These are phyloP conservation scores for Ailanthus altissimus DNA, from an alignment of 345 rosid species.

Conservation along the genomic window DNA sequence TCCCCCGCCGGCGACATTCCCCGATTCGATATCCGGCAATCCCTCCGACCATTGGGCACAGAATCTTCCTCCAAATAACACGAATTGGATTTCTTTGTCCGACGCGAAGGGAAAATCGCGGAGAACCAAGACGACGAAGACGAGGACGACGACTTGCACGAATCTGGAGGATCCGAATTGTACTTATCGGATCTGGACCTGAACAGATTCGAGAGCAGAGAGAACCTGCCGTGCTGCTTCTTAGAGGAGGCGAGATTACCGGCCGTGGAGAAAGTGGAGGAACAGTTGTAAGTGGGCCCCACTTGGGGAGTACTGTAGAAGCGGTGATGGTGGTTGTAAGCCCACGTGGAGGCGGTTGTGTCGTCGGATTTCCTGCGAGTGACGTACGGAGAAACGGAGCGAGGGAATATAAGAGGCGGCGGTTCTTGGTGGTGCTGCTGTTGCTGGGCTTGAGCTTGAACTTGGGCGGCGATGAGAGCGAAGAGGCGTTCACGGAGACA, in stretches of 20 bases:
- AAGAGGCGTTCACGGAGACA: slow-evolving; percentile 85
- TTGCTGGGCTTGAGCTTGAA: slow-evolving; percentile 26
- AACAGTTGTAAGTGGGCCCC: slow-evolving; percentile 36
- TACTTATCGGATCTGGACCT: slow-evolving; percentile 66
- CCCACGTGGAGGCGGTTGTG: slow-evolving; percentile 13
- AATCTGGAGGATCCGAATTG: slow-evolving; percentile 43
- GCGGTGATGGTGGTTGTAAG: slow-evolving; percentile 30
- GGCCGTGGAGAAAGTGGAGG: slow-evolving; percentile 22
- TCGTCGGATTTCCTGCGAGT: slow-evolving; percentile 65
- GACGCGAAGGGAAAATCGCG: slow-evolving; percentile 37
- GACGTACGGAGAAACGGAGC: slow-evolving; percentile 80
- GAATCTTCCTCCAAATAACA: slow-evolving; percentile 41
- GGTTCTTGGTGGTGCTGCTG: too few species aligned
- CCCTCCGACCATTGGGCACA: slow-evolving; percentile 26
- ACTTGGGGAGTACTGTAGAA: slow-evolving; percentile 82
- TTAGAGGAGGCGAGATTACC: slow-evolving; percentile 25
- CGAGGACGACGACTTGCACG: slow-evolving; percentile 34
- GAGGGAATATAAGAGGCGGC: slow-evolving; percentile 64
- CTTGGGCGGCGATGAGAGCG: slow-evolving; percentile 50
- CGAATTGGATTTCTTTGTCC: slow-evolving; percentile 41
- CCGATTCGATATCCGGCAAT: slow-evolving; percentile 42
- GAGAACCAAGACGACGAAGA: slow-evolving; percentile 64
- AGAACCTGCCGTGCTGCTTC: slow-evolving; percentile 46
- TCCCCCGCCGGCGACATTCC: slow-evolving; percentile 82
- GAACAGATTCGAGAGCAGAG: slow-evolving; percentile 55